Conservation (phyloP, 495 filamentous ascomycete genomes). For the Trichoderma virens region DNA sequence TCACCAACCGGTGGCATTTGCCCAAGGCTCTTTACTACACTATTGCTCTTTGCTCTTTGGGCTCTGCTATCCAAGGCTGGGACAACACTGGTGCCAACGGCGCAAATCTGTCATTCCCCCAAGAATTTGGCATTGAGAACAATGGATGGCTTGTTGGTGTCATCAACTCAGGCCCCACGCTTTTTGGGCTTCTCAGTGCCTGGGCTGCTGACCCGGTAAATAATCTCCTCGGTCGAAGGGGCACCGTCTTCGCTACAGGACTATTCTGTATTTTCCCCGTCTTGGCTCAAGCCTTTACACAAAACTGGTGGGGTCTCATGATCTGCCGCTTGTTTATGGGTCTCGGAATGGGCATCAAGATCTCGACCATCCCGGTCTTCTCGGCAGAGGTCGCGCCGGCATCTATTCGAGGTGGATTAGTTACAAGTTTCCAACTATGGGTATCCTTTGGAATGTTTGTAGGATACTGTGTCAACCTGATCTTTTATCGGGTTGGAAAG, state of each 20-base stretch:
- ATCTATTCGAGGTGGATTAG: slow-evolving; percentile 50
- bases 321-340: slow-evolving; percentile 17
- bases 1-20: slow-evolving; percentile 49
- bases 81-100: slow-evolving; percentile 31
- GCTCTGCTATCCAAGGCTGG: slow-evolving; percentile 30
- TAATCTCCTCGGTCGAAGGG: slow-evolving; percentile 45
- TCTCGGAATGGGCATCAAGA: slow-evolving; percentile 51
- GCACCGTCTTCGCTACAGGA: slow-evolving; percentile 47
- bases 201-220: slow-evolving; percentile 53
- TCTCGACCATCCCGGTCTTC: slow-evolving; percentile 51
- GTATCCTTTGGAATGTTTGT: slow-evolving; percentile 21
- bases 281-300: slow-evolving; percentile 24
- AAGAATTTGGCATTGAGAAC: slow-evolving; percentile 14
- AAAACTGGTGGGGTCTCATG: slow-evolving; percentile 17
- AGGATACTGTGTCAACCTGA: slow-evolving; percentile 34
- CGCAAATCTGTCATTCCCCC: slow-evolving; percentile 22
- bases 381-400: slow-evolving; percentile 50
- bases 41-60: slow-evolving; percentile 35
- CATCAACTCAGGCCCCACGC: slow-evolving; percentile 12
- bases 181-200: slow-evolving; percentile 32
- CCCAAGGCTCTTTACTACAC: slow-evolving; percentile 51
- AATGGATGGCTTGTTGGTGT: slow-evolving; percentile 1
- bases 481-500: slow-evolving; percentile 24
- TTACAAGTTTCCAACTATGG: slow-evolving; percentile 32
- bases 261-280: slow-evolving; percentile 51